Percentiles rank a stretch among this genome's conserved stretches.
phyloP scores from a whole-genome alignment of 495 filamentous ascomycete genomes.

The Hapsidospora chrysogenum region DNA sequence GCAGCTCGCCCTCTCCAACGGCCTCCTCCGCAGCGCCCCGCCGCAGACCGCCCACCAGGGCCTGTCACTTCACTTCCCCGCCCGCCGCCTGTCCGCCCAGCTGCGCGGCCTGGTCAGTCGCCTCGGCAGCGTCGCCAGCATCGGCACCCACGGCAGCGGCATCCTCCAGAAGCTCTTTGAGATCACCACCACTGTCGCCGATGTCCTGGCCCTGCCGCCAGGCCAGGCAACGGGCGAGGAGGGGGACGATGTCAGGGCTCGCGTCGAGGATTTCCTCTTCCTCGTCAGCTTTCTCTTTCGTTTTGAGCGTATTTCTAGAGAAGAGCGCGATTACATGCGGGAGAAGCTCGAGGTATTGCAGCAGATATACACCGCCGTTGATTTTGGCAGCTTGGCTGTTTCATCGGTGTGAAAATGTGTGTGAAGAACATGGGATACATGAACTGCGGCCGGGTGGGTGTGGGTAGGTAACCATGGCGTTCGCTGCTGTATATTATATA shows the following conservation, averaged over 20 bases:
- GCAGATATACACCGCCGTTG: conserved; percentile 1
- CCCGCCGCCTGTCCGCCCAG: conserved; percentile 2
- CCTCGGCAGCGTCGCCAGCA: conserved; percentile 1
- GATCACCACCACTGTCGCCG: conserved; percentile 3
- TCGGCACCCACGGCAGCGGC: conserved; percentile 3
- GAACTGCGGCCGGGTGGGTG: too few species aligned
- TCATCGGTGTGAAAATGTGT: neutral
- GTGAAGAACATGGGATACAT: too few species aligned
- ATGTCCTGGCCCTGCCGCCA: conserved; percentile 4
- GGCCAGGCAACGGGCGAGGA: neutral
- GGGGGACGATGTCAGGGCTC: neutral
- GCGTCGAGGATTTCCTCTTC: conserved; percentile 1
- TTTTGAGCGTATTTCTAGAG: neutral
- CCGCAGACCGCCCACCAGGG: conserved; percentile 1
- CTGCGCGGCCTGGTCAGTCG: conserved; percentile 1
- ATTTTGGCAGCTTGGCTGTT: neutral
- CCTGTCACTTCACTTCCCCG: conserved; percentile 1
- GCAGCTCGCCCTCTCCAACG: conserved; percentile 3
- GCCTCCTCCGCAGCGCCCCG: conserved; percentile 3
- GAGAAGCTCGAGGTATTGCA: neutral
- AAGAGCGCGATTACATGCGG: neutral
- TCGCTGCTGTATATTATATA: too few species aligned
- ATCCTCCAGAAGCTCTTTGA: conserved; percentile 6
- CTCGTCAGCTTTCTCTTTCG: conserved; percentile 3
- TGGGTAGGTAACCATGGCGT: too few species aligned